A percentile compares a stretch with the other conserved stretches of the same genome.
phyloP scores from a whole-genome alignment of 305 asterid genomes.

The Withania somnifera region DNA sequence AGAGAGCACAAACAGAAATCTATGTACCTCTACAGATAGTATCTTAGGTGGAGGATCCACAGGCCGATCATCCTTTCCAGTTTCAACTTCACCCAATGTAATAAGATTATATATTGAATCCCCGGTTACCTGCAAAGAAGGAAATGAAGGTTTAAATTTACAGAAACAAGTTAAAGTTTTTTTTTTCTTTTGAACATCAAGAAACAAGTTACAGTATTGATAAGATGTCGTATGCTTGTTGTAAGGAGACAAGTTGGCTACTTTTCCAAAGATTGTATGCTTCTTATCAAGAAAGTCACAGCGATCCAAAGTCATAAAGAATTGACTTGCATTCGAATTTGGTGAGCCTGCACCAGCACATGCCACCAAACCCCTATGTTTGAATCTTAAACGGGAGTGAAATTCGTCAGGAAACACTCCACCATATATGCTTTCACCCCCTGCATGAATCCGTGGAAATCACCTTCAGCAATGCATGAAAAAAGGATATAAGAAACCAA shows the following conservation, averaged over 20 bases:
- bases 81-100: constrained; percentile 71
- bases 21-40: constrained; percentile 72
- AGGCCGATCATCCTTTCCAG: constrained; percentile 73
- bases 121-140: constrained; percentile 61
- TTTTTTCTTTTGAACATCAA: not conserved
- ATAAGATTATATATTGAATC: constrained; percentile 77
- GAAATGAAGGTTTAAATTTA: not conserved
- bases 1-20: constrained; percentile 11
- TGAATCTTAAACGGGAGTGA: constrained; percentile 90
- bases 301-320: constrained; percentile 81
- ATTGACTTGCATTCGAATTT: constrained; percentile 86
- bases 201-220: not conserved
- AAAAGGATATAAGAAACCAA: not conserved
- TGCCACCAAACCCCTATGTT: constrained; percentile 95
- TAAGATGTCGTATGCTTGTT: not conserved
- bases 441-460: constrained; percentile 25
- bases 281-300: constrained; percentile 88
- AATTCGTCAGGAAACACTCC: constrained; percentile 73
- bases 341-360: constrained; percentile 78
- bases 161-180: not conserved
- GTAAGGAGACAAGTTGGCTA: constrained; percentile 15
- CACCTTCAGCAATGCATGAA: not conserved
- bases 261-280: constrained; percentile 93
- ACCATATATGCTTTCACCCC: constrained; percentile 93
- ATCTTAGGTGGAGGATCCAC: constrained; percentile 74